Percentiles rank a stretch among this genome's conserved stretches.
These are phyloP conservation scores for Gossypium herbaceum DNA, from an alignment of 345 rosid species.

Conservation along the genomic window DNA sequence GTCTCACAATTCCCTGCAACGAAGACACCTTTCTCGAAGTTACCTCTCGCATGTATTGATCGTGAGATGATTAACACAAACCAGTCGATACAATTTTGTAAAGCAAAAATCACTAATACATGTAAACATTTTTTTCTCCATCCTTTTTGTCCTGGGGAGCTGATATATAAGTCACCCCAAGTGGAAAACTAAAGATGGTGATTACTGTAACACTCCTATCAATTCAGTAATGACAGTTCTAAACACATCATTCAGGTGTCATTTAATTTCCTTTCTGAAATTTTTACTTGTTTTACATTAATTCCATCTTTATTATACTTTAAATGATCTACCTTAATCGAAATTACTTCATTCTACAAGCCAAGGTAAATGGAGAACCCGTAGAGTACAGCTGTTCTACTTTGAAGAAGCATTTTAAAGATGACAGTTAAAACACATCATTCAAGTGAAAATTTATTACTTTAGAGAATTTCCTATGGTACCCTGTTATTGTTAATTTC, in stretches of 20 bases:
- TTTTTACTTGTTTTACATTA: neutral
- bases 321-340: too few relatives aligned
- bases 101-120: neutral
- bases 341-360: too few relatives aligned
- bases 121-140: constrained; percentile 2
- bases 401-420: too few relatives aligned
- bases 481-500: too few relatives aligned
- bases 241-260: neutral
- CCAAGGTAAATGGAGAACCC: too few relatives aligned
- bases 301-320: neutral
- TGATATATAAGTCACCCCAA: neutral
- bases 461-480: neutral
- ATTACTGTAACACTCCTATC: neutral
- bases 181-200: neutral
- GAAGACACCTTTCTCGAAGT: constrained; percentile 34
- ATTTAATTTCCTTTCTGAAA: too few relatives aligned
- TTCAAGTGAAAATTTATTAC: neutral
- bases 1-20: constrained; percentile 38
- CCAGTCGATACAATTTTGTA: constrained; percentile 7
- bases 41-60: constrained; percentile 20
- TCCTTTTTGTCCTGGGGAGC: neutral
- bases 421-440: too few relatives aligned
- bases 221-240: neutral
- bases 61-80: neutral
- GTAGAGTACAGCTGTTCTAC: too few relatives aligned